These are phyloP conservation scores for Backusella circina DNA, from an alignment of 192 early-diverging fungal genomes.

Conservation along the genomic window DNA sequence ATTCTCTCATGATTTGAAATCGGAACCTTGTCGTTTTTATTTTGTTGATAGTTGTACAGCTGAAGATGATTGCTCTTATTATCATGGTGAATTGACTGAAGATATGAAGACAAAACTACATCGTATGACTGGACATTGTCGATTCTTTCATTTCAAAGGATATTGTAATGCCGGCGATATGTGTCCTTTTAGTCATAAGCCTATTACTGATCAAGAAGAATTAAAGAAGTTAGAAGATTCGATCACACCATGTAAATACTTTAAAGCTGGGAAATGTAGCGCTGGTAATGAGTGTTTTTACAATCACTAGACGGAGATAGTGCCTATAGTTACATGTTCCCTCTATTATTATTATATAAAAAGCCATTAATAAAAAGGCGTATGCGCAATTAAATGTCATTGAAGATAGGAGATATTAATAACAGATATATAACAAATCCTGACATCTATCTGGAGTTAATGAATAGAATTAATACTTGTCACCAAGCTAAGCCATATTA, in stretches of 20 bases:
- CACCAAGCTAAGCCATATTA: too few relatives aligned
- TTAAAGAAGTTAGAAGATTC: constrained; percentile 3
- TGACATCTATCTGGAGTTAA: too few relatives aligned
- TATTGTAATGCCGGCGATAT: constrained; percentile 33
- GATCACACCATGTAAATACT: constrained; percentile 15
- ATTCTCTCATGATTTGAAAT: constrained; percentile 25
- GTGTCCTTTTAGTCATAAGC: constrained; percentile 29
- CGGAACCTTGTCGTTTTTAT: constrained; percentile 34
- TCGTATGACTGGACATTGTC: constrained; percentile 20
- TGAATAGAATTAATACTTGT: too few relatives aligned
- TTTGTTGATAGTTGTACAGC: constrained; percentile 20
- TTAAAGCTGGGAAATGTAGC: constrained; percentile 18
- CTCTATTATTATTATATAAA: too few relatives aligned
- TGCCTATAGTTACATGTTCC: too few relatives aligned
- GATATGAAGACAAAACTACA: neutral
- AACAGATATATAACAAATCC: too few relatives aligned
- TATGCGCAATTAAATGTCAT: too few relatives aligned
- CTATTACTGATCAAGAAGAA: constrained; percentile 4
- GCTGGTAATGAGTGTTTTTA: constrained; percentile 28
- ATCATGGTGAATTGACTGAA: constrained; percentile 19
- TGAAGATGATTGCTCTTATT: constrained; percentile 22
- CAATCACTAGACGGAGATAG: neutral
- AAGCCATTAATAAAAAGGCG: too few relatives aligned
- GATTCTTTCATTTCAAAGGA: constrained; percentile 37
- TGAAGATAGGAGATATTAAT: too few relatives aligned